phyloP scores from a whole-genome alignment of 352 stramenopile genomes.

The Aphanomyces astaci region DNA sequence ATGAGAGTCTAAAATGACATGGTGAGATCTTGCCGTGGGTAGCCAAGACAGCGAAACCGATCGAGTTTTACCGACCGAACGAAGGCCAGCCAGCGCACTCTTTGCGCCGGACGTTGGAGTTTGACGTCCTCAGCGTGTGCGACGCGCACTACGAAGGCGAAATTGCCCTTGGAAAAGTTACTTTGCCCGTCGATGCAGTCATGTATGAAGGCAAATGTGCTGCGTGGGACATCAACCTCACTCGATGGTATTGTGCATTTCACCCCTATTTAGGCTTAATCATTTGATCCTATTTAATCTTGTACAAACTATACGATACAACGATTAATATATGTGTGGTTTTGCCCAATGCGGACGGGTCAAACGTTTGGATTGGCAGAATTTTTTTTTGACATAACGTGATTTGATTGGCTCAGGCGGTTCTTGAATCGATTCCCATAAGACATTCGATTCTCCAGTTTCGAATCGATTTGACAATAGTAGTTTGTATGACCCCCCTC shows the following conservation, averaged over 20 bases:
- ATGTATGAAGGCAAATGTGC: constrained; percentile 19
- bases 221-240: constrained; percentile 14
- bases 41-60: constrained; percentile 10
- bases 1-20: not conserved
- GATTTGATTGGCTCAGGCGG: too few relatives aligned
- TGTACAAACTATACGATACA: too few relatives aligned
- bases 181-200: constrained; percentile 15
- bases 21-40: not conserved
- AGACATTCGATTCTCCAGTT: too few relatives aligned
- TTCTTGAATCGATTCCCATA: too few relatives aligned
- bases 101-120: constrained; percentile 4
- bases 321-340: too few relatives aligned
- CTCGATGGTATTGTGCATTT: not conserved
- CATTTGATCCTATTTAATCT: too few relatives aligned
- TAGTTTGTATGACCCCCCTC: too few relatives aligned
- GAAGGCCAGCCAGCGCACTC: not conserved
- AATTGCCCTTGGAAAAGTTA: constrained; percentile 17
- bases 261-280: too few relatives aligned
- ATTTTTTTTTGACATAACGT: too few relatives aligned
- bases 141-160: constrained; percentile 12
- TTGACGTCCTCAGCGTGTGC: constrained; percentile 18
- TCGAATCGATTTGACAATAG: too few relatives aligned
- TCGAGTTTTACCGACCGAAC: constrained; percentile 19
- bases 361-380: too few relatives aligned
- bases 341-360: too few relatives aligned